Percentiles rank a stretch among this genome's conserved stretches.
Evolutionary conservation across 495 filamentous ascomycete genomes (phyloP).

Genomic region (Hypoxylon perforatum): DNA sequence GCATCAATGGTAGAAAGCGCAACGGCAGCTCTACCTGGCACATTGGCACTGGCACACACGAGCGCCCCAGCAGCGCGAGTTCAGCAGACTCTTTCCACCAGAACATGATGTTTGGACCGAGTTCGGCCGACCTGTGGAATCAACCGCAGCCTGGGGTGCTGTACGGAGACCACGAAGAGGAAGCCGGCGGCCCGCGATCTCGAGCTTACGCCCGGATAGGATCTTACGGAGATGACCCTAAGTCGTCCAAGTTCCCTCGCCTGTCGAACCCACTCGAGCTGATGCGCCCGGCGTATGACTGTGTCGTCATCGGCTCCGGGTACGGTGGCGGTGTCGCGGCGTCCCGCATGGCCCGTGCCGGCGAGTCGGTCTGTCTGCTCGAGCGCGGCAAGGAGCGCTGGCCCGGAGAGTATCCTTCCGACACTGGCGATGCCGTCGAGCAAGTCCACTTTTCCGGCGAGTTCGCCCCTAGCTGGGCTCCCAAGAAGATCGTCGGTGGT

Average conservation of each 20-base stretch:
- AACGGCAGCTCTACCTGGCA: conserved; percentile 23
- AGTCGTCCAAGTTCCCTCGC: conserved; percentile 56
- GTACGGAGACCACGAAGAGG: conserved; percentile 36
- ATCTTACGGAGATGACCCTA: conserved; percentile 56
- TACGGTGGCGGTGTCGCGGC: conserved; percentile 76
- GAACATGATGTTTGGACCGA: conserved; percentile 4
- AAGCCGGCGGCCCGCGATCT: conserved; percentile 49
- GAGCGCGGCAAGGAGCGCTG: conserved; percentile 72
- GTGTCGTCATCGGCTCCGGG: conserved; percentile 73
- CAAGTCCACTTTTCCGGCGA: conserved; percentile 69
- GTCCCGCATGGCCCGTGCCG: conserved; percentile 70
- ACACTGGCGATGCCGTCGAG: conserved; percentile 53
- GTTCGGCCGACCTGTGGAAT: conserved; percentile 13
- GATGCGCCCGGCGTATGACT: conserved; percentile 69
- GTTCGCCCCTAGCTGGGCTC: conserved; percentile 53
- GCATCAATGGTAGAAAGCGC: conserved; percentile 1
- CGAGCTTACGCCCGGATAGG: conserved; percentile 52
- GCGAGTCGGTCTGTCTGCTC: conserved; percentile 69
- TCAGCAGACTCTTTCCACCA: conserved; percentile 26
- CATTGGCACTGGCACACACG: conserved; percentile 7
- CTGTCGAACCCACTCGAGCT: conserved; percentile 67
- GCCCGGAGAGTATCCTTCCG: conserved; percentile 71
- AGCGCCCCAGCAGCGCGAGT: conserved; percentile 16
- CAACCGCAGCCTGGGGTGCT: not conserved
- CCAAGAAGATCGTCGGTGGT: conserved; percentile 53